Percentiles rank a stretch among this genome's conserved stretches.
Conservation (phyloP, 2,329 filamentous ascomycete genomes). For the Colletotrichum trifolii region DNA sequence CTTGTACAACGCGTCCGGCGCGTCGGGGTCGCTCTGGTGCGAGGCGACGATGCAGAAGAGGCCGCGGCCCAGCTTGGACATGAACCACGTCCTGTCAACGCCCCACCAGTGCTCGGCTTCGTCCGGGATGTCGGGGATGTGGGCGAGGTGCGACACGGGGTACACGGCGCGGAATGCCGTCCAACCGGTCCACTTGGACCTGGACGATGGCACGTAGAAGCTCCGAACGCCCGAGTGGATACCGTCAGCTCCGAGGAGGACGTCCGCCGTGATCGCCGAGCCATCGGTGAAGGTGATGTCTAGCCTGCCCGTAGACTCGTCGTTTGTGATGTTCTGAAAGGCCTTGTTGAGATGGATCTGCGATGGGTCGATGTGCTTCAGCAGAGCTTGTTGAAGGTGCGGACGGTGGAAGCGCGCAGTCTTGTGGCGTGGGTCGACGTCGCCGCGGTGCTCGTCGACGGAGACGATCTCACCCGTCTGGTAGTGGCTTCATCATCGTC, state of each 20-base stretch:
- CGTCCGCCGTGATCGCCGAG: constrained; percentile 53
- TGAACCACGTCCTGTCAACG: constrained; percentile 54
- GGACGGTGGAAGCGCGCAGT: constrained; percentile 59
- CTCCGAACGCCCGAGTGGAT: constrained; percentile 59
- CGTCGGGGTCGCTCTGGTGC: constrained; percentile 49
- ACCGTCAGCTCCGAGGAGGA: constrained; percentile 64
- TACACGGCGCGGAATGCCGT: constrained; percentile 58
- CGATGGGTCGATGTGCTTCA: constrained; percentile 54
- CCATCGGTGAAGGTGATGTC: constrained; percentile 61
- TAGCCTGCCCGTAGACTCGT: constrained; percentile 41
- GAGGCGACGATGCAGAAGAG: constrained; percentile 57
- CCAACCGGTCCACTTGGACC: constrained; percentile 55
- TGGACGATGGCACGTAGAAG: constrained; percentile 55
- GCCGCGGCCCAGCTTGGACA: constrained; percentile 52
- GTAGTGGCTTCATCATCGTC: constrained; percentile 48
- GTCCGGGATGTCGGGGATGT: constrained; percentile 51
- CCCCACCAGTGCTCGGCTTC: constrained; percentile 59
- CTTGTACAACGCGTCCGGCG: constrained; percentile 43
- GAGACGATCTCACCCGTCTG: constrained; percentile 57
- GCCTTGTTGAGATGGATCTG: constrained; percentile 57
- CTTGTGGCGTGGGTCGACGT: constrained; percentile 49
- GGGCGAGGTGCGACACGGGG: constrained; percentile 50
- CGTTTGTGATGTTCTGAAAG: constrained; percentile 48
- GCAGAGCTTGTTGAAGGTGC: constrained; percentile 61
- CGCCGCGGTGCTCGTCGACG: constrained; percentile 53